A percentile compares a stretch with the other conserved stretches of the same genome.
phyloP scores from a whole-genome alignment of 345 rosid genomes.

The Brassica carinata region DNA sequence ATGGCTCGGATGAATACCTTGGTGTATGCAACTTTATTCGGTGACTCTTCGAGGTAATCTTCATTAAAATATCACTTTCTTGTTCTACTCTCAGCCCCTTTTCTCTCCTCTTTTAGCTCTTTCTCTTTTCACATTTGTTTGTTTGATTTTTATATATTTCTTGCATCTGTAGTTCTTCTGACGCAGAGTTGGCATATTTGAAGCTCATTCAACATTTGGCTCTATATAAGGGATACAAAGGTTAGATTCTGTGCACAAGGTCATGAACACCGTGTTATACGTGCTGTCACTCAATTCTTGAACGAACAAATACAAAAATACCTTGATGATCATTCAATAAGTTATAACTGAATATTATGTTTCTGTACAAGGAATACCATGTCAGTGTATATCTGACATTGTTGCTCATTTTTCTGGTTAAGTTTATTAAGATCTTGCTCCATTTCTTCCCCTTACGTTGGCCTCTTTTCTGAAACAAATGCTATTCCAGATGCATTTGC shows the following conservation, averaged over 20 bases:
- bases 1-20: constrained; percentile 83
- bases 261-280: constrained; percentile 18
- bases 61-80: constrained; percentile 2
- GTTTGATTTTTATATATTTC: constrained; percentile 11
- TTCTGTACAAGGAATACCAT: constrained; percentile 11
- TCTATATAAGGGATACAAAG: constrained; percentile 81
- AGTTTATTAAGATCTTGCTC: constrained; percentile 16
- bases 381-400: constrained; percentile 3
- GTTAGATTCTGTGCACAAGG: constrained; percentile 47
- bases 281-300: constrained; percentile 2
- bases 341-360: constrained; percentile 1
- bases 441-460: background rate
- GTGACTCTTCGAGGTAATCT: constrained; percentile 77
- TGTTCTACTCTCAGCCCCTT: constrained; percentile 4
- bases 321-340: constrained; percentile 10
- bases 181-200: constrained; percentile 80
- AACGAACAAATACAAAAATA: constrained; percentile 20
- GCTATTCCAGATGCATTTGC: constrained; percentile 72
- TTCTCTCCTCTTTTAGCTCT: background rate
- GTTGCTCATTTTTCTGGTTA: background rate
- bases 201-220: constrained; percentile 95
- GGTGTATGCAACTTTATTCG: constrained; percentile 79
- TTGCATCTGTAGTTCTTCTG: constrained; percentile 64
- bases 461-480: constrained; percentile 29
- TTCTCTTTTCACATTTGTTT: constrained; percentile 21